Base-by-base conservation (phyloP, 169 alveolate species). In the Cryptosporidium bovis region DNA sequence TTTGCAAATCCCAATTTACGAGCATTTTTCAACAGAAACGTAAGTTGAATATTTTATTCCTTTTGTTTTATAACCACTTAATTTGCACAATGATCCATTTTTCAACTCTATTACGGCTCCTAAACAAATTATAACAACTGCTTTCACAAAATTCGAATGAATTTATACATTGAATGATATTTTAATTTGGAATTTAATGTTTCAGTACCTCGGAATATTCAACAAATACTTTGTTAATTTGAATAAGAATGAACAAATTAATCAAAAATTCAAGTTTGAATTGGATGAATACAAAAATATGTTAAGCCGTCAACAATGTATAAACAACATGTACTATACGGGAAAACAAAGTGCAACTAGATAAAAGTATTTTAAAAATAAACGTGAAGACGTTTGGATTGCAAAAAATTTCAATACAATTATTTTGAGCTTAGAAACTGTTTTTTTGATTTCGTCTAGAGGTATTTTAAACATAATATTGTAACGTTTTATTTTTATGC, bases 1-100 rank as follows among this genome's bases (percentile, higher is more conserved):
- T 77, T 77, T 36, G 6, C 60, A 13, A 46, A 40, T 60, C 87
- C 77, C 4, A 77, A 77, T 56, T 40, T 77, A 24, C 60, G 87
- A 12, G 58, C 60, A 13, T 77, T n/a, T n/a, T 77, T 77, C 34
- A 60, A 77, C 20, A 77, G 64, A 56, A 77, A 77, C 29, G 87
- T 77, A 77, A 77, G 87, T 60, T 58, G 3, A 12, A 10, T 53
- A 13, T n/a, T 46, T 5, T 3, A 15, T 7, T 15, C 15, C 12
- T 3, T 10, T 33, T 53, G 4, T 18, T 51, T 24, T 55, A 8
- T 15, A 69, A 27, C 16, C 16, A 16, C 16, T 18, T 40, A 40
- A 24, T 40, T 40, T 40, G 10, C 46, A 40, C 0, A 40, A 40
- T 40, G 4, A 40, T 31, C 16, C 24, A 16, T 12, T 56, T 69